Evolutionary conservation across 2,329 filamentous ascomycete species (phyloP).

Genomic region (Pestalotiopsis sp.): DNA sequence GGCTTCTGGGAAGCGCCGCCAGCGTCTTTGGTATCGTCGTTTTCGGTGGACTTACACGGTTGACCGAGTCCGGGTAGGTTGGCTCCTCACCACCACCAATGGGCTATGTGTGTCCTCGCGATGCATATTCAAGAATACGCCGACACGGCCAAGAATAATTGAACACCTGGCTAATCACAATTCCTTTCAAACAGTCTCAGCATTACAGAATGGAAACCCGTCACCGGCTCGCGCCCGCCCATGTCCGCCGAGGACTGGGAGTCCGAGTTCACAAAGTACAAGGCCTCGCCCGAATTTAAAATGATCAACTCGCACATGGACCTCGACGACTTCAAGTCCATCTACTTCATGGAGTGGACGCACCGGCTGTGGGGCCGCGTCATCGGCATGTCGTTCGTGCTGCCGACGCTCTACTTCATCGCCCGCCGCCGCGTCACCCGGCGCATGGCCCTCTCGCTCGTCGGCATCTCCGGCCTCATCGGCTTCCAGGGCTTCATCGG

Average conservation of each 20-base stretch:
- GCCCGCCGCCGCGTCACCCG: slow-evolving; percentile 75
- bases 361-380: slow-evolving; percentile 93
- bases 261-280: slow-evolving; percentile 90
- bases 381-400: slow-evolving; percentile 85
- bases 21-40: slow-evolving; percentile 98
- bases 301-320: slow-evolving; percentile 92
- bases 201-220: slow-evolving; percentile 98
- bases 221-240: slow-evolving; percentile 89
- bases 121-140: neutral
- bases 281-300: slow-evolving; percentile 88
- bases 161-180: neutral
- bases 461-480: slow-evolving; percentile 85
- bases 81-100: too few species aligned
- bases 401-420: slow-evolving; percentile 89
- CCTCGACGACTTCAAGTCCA: slow-evolving; percentile 92
- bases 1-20: slow-evolving; percentile 86
- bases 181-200: slow-evolving; percentile 60
- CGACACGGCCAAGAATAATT: neutral
- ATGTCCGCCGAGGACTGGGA: slow-evolving; percentile 82
- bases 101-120: too few species aligned
- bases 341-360: slow-evolving; percentile 99
- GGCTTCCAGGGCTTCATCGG: slow-evolving; percentile 94
- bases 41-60: slow-evolving; percentile 87
- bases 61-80: slow-evolving; percentile 91
- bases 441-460: slow-evolving; percentile 75